These are phyloP conservation scores for Boletus subparvulus DNA, from an alignment of 768 basidiomycete species.

Conservation along the genomic window DNA sequence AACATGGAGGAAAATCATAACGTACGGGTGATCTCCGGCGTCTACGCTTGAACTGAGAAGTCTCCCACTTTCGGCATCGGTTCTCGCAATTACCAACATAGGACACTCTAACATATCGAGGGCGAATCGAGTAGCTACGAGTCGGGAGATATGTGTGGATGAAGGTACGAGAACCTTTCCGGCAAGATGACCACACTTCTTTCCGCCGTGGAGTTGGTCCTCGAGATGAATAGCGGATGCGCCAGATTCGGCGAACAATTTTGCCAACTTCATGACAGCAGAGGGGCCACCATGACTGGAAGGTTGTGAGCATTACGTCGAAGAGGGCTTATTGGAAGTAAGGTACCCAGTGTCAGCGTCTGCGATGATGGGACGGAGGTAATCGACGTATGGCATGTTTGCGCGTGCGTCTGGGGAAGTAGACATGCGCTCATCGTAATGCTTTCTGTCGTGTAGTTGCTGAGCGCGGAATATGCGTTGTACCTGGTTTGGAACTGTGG, in stretches of 20 bases:
- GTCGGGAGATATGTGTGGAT: slow-evolving; percentile 80
- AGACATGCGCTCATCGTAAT: slow-evolving; percentile 82
- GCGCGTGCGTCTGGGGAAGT: slow-evolving; percentile 60
- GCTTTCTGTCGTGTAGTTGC: slow-evolving; percentile 89
- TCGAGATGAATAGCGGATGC: slow-evolving; percentile 90
- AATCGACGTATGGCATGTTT: slow-evolving; percentile 79
- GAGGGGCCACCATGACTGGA: slow-evolving; percentile 88
- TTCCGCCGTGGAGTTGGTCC: slow-evolving; percentile 92
- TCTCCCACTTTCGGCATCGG: slow-evolving; percentile 86
- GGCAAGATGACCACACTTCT: slow-evolving; percentile 91
- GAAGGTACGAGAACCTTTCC: slow-evolving; percentile 94
- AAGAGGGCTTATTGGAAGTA: background rate
- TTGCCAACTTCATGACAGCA: slow-evolving; percentile 91
- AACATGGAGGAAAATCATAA: slow-evolving; percentile 26
- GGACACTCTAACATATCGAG: slow-evolving; percentile 86
- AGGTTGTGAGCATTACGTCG: slow-evolving; percentile 6
- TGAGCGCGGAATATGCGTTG: slow-evolving; percentile 90
- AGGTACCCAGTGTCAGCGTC: slow-evolving; percentile 91
- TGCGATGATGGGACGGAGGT: slow-evolving; percentile 89
- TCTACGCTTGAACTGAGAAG: slow-evolving; percentile 86
- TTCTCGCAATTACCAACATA: slow-evolving; percentile 88
- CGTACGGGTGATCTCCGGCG: slow-evolving; percentile 63
- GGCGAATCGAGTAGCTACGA: slow-evolving; percentile 86
- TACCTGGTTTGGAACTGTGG: slow-evolving; percentile 94
- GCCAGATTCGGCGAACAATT: slow-evolving; percentile 93